Evolutionary conservation across 805 yeast species (phyloP).

Genomic region (Candida michaelii): DNA sequence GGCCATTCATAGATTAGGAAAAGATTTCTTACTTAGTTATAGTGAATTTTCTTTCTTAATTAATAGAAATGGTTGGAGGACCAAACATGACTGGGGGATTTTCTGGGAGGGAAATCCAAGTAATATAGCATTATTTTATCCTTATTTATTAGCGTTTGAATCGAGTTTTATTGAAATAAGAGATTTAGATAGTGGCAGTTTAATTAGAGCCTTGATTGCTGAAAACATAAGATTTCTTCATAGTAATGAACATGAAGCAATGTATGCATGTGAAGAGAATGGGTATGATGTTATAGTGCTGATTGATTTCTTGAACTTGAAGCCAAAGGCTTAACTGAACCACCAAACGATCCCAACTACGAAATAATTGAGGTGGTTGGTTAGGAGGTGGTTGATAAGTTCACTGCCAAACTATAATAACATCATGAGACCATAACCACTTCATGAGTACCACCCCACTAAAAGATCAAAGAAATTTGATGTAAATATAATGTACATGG

Average conservation of each 20-base stretch:
- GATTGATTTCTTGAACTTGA: conserved; percentile 78
- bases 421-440: too few relatives aligned
- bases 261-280: conserved; percentile 87
- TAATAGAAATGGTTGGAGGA: conserved; percentile 94
- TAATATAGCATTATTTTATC: conserved; percentile 89
- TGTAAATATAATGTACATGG: too few relatives aligned
- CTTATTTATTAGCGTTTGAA: conserved; percentile 89
- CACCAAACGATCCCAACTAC: not conserved
- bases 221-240: conserved; percentile 89
- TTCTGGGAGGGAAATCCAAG: conserved; percentile 97
- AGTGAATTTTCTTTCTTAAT: conserved; percentile 94
- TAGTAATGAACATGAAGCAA: conserved; percentile 86
- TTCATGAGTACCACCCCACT: too few relatives aligned
- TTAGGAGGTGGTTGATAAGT: too few relatives aligned
- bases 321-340: conserved; percentile 26
- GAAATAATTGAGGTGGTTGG: too few relatives aligned
- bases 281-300: conserved; percentile 93
- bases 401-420: too few relatives aligned
- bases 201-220: conserved; percentile 85
- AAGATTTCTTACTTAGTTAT: conserved; percentile 84
- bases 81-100: conserved; percentile 88
- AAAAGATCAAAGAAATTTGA: too few relatives aligned
- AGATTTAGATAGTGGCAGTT: conserved; percentile 82
- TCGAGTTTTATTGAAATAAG: conserved; percentile 87
- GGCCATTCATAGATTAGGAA: conserved; percentile 86